phyloP scores from a whole-genome alignment of 345 rosid genomes.

The Geranium brycei region DNA sequence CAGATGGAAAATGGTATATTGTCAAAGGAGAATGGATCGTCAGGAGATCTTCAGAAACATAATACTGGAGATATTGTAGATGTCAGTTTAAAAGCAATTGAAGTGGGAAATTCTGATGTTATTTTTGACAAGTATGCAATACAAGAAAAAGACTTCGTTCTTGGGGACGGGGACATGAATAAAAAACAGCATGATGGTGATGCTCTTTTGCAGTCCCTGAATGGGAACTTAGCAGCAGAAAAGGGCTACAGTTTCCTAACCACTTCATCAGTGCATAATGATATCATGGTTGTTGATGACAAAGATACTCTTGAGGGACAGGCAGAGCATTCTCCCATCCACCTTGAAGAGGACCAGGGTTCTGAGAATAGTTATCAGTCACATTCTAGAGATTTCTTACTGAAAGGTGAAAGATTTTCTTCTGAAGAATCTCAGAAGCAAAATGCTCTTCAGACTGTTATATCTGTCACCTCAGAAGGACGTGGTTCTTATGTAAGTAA shows the following conservation, averaged over 20 bases:
- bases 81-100: conserved; percentile 13
- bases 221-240: conserved; percentile 15
- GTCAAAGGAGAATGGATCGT: conserved; percentile 7
- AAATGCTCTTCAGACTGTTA: conserved; percentile 8
- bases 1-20: conserved; percentile 6
- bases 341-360: conserved; percentile 11
- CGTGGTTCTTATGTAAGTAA: conserved; percentile 8
- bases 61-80: conserved; percentile 6
- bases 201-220: conserved; percentile 14
- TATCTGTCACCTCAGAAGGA: conserved; percentile 6
- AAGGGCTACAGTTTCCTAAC: conserved; percentile 4
- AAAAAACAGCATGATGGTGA: conserved; percentile 10
- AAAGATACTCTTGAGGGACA: conserved; percentile 16
- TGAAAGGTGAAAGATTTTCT: conserved; percentile 10
- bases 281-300: conserved; percentile 15
- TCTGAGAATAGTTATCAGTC: conserved; percentile 12
- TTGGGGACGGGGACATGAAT: conserved; percentile 12
- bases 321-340: conserved; percentile 13
- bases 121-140: conserved; percentile 10
- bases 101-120: conserved; percentile 14
- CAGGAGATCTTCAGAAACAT: conserved; percentile 13
- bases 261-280: conserved; percentile 13
- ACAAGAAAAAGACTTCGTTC: conserved; percentile 13
- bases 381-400: conserved; percentile 10
- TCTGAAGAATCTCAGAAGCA: conserved; percentile 13